phyloP scores from a whole-genome alignment of 2,329 filamentous ascomycete species.

The Lomentospora prolificans region DNA sequence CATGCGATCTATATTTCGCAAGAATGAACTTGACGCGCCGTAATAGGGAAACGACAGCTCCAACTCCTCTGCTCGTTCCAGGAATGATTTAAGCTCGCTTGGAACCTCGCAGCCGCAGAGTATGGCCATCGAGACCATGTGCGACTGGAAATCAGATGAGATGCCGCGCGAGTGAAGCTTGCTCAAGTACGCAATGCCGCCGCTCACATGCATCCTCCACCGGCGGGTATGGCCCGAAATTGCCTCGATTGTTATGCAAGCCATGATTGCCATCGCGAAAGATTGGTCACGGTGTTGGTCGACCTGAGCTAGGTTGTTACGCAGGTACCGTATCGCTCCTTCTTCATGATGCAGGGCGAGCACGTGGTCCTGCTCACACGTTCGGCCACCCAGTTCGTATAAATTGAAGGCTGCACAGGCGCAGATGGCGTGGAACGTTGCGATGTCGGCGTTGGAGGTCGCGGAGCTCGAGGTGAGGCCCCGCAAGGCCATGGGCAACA shows the following conservation, averaged over 20 bases:
- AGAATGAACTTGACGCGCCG: conserved; percentile 13
- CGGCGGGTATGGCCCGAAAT: conserved; percentile 16
- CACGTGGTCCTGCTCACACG: conserved; percentile 11
- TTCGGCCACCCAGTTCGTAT: conserved; percentile 25
- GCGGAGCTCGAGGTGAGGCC: conserved; percentile 13
- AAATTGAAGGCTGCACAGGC: conserved; percentile 29
- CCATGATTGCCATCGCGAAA: conserved; percentile 30
- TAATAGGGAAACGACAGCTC: conserved; percentile 17
- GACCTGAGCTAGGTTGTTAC: conserved; percentile 13
- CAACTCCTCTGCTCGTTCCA: conserved; percentile 10
- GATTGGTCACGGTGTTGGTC: conserved; percentile 19
- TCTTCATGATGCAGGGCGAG: conserved; percentile 16
- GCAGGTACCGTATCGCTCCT: conserved; percentile 15
- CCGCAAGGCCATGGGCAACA: conserved; percentile 17
- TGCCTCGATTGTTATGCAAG: conserved; percentile 21
- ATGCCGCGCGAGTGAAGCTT: conserved; percentile 12
- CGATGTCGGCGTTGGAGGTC: conserved; percentile 15
- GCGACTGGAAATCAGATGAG: conserved; percentile 13
- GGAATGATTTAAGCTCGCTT: conserved; percentile 12
- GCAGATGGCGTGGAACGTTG: conserved; percentile 19
- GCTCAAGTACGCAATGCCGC: conserved; percentile 15
- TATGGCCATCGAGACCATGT: conserved; percentile 17
- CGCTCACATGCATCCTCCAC: conserved; percentile 16
- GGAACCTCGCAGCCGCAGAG: conserved; percentile 14
- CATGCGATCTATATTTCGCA: conserved; percentile 13